Evolutionary conservation across 306 rosid species (phyloP).

Genomic region (Styphnolobium japonicum): DNA sequence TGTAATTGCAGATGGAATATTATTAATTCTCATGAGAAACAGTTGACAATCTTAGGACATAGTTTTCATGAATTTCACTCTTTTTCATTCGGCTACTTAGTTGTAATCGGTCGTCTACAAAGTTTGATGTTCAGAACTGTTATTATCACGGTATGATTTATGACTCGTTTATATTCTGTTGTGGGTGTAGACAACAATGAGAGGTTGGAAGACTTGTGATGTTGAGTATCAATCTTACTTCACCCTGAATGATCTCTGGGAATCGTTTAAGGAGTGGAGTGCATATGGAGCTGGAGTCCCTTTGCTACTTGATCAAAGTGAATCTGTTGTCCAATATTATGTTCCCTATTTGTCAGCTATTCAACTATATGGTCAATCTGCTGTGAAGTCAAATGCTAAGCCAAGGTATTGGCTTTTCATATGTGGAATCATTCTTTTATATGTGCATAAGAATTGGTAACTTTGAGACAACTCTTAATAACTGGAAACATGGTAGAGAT

Average conservation of each 20-base stretch:
- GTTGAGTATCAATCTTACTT: constrained; percentile 77
- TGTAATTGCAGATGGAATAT: neutral
- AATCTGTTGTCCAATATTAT: constrained; percentile 79
- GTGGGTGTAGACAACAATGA: constrained; percentile 65
- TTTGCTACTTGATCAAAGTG: constrained; percentile 60
- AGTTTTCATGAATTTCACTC: neutral
- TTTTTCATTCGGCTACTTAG: neutral
- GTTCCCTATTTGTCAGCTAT: constrained; percentile 93
- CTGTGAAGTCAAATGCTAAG: constrained; percentile 42
- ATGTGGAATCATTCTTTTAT: neutral
- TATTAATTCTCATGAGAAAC: neutral
- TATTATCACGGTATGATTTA: neutral
- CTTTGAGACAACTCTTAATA: neutral
- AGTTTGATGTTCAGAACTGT: neutral
- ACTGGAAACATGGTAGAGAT: too few relatives aligned
- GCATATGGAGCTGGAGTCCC: constrained; percentile 96
- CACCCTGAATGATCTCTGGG: constrained; percentile 77
- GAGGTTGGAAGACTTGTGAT: constrained; percentile 79
- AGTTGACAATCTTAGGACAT: neutral
- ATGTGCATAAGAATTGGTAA: neutral
- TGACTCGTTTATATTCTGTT: constrained; percentile 26
- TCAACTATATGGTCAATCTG: constrained; percentile 68
- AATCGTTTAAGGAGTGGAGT: constrained; percentile 91
- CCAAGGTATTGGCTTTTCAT: constrained; percentile 50
- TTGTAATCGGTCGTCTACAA: neutral